Evolutionary conservation across 2,329 filamentous ascomycete species (phyloP).

Genomic region (Fusarium sp.): DNA sequence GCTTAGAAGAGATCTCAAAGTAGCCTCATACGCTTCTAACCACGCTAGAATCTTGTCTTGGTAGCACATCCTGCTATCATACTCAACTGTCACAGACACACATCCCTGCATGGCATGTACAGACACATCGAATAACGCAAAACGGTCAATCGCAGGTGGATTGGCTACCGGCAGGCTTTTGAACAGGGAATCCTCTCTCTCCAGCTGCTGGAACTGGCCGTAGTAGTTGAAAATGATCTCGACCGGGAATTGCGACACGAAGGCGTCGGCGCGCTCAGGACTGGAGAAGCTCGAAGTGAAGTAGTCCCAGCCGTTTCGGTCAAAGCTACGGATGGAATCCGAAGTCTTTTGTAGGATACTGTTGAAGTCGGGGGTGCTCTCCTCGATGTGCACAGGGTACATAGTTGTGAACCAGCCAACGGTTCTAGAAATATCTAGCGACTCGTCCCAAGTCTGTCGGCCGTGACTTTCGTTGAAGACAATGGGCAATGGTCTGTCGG

Average conservation of each 20-base stretch:
- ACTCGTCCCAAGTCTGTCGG: not conserved
- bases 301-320: conserved; percentile 38
- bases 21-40: not conserved
- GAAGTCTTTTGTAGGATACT: conserved; percentile 38
- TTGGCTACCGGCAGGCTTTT: not conserved
- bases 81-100: not conserved
- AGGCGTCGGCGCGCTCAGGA: conserved; percentile 43
- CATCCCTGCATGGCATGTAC: not conserved
- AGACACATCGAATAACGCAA: not conserved
- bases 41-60: not conserved
- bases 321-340: conserved; percentile 33
- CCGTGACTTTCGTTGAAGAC: not conserved
- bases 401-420: not conserved
- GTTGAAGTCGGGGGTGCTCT: not conserved
- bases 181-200: conserved; percentile 18
- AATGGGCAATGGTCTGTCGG: not conserved
- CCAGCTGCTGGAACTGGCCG: conserved; percentile 42
- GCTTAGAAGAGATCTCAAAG: not conserved
- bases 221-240: conserved; percentile 46
- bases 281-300: conserved; percentile 36
- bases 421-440: not conserved
- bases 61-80: not conserved
- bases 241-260: conserved; percentile 52
- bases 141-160: not conserved
- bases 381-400: not conserved